Conservation (phyloP, 768 basidiomycete genomes). For the Glaciozyma martinii region DNA sequence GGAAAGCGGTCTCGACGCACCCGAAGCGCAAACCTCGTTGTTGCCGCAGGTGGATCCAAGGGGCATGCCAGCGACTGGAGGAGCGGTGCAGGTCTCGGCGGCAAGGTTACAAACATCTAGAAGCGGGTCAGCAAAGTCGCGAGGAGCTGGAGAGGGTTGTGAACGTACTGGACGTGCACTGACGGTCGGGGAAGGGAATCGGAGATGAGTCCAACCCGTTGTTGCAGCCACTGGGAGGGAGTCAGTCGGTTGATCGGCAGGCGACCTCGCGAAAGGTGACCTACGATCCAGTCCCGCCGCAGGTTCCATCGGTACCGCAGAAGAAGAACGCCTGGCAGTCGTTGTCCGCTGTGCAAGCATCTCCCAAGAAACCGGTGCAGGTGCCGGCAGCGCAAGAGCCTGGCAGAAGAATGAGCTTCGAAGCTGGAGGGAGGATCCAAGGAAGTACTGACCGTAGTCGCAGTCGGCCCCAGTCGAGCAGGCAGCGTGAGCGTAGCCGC, state of each 20-base stretch:
- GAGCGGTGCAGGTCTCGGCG: conserved; percentile 9
- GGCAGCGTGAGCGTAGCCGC: conserved; percentile 27
- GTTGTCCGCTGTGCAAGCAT: conserved; percentile 16
- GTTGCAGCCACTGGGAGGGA: conserved; percentile 13
- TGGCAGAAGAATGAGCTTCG: background rate
- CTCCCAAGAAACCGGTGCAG: conserved; percentile 26
- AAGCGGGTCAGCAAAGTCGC: background rate
- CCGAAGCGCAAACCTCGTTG: conserved; percentile 26
- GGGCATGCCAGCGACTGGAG: conserved; percentile 19
- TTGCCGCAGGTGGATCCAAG: conserved; percentile 26
- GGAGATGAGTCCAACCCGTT: conserved; percentile 22
- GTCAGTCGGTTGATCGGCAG: background rate
- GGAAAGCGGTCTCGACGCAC: background rate
- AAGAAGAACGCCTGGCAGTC: conserved; percentile 33
- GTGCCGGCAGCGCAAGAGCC: conserved; percentile 20
- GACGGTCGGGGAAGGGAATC: conserved; percentile 25
- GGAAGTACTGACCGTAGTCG: conserved; percentile 28
- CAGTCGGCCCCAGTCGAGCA: conserved; percentile 25
- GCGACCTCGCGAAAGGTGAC: background rate
- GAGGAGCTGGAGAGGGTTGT: background rate
- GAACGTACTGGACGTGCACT: conserved; percentile 25
- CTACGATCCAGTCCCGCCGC: conserved; percentile 29
- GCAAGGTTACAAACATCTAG: conserved; percentile 23
- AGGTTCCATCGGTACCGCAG: conserved; percentile 28
- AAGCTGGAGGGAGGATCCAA: background rate